Conservation (phyloP, 495 filamentous ascomycete genomes). For the Echria macrotheca region DNA sequence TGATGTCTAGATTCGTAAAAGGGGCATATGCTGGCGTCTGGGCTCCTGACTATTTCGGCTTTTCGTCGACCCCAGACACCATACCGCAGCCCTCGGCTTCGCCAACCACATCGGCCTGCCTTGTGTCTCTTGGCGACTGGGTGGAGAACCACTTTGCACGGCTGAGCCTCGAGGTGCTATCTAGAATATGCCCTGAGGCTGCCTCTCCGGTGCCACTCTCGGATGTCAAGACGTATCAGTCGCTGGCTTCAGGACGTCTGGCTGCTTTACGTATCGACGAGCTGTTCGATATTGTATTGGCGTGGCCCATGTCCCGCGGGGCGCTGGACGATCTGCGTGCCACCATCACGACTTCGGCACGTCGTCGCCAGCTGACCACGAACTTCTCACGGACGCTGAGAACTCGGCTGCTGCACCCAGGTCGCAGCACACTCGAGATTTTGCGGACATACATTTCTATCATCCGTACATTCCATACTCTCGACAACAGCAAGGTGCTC, state of each 20-base stretch:
- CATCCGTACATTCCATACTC: conserved; percentile 79
- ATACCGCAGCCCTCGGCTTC: conserved; percentile 20
- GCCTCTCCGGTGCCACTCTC: conserved; percentile 42
- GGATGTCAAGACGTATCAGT: conserved; percentile 74
- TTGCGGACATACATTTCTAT: conserved; percentile 86
- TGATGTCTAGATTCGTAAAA: conserved; percentile 62
- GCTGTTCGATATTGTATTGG: conserved; percentile 81
- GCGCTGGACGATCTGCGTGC: conserved; percentile 70
- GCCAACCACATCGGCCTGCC: conserved; percentile 48
- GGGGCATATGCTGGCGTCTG: conserved; percentile 56
- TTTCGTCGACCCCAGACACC: conserved; percentile 18
- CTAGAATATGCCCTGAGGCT: conserved; percentile 27
- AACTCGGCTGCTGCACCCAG: conserved; percentile 76
- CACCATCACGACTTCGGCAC: conserved; percentile 50
- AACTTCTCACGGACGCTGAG: conserved; percentile 64
- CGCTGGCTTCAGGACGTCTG: conserved; percentile 71
- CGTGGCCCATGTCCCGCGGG: conserved; percentile 76
- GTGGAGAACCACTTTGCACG: conserved; percentile 65
- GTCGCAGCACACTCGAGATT: conserved; percentile 83
- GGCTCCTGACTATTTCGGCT: conserved; percentile 22
- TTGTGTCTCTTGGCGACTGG: conserved; percentile 59
- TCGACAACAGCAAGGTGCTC: conserved; percentile 88
- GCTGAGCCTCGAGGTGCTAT: conserved; percentile 58
- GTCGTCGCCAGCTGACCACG: conserved; percentile 59
- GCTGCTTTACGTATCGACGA: conserved; percentile 73